These are phyloP conservation scores for Apiospora marii DNA, from an alignment of 2,329 filamentous ascomycete genomes.

Conservation along the genomic window DNA sequence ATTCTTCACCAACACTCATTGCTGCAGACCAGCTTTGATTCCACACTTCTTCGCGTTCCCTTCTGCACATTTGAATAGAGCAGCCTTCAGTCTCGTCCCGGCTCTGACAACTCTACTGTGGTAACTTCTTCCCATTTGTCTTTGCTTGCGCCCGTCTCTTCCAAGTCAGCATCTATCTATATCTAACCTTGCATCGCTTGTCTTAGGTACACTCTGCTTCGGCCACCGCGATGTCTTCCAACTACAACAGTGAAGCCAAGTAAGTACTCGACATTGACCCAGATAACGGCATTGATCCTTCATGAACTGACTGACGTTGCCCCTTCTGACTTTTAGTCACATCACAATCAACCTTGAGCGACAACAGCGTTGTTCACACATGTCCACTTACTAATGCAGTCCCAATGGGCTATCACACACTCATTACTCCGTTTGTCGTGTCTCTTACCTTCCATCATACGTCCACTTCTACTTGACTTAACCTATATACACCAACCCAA, in stretches of 20 bases:
- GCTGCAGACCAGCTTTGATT: background rate
- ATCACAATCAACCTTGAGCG: too few relatives aligned
- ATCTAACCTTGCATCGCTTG: too few relatives aligned
- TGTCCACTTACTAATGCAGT: background rate
- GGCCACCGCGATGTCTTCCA: too few relatives aligned
- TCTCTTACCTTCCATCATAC: background rate
- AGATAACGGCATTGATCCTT: too few relatives aligned
- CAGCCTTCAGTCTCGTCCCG: too few relatives aligned
- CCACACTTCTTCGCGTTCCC: background rate
- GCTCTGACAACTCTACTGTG: background rate
- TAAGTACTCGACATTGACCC: too few relatives aligned
- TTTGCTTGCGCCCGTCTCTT: too few relatives aligned
- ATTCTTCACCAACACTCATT: background rate
- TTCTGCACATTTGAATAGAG: background rate
- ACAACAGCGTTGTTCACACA: background rate
- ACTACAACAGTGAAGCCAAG: too few relatives aligned
- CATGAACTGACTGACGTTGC: background rate
- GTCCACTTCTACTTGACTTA: background rate
- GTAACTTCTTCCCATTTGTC: background rate
- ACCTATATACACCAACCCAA: background rate
- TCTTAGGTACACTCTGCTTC: too few relatives aligned
- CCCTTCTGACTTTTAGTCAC: background rate
- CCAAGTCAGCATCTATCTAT: too few relatives aligned
- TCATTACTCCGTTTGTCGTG: background rate
- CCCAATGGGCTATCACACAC: background rate